These are phyloP conservation scores for Amylostereum areolatum DNA, from an alignment of 1,284 basidiomycete species.

Conservation along the genomic window DNA sequence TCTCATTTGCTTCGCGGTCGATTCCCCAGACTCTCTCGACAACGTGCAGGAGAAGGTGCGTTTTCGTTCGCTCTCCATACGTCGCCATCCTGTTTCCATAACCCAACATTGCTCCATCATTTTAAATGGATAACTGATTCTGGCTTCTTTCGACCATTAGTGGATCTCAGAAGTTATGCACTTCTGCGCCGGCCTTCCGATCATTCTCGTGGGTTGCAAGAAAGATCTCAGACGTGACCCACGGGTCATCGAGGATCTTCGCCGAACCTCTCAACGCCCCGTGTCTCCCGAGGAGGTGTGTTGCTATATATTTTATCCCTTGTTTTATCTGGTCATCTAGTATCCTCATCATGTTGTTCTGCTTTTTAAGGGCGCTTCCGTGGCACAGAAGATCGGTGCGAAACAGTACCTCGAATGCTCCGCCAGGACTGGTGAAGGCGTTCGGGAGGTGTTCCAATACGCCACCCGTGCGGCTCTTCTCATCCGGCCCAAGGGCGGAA, in stretches of 20 bases:
- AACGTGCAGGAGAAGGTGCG: constrained; percentile 78
- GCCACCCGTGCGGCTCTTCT: constrained; percentile 64
- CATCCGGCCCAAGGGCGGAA: constrained; percentile 29
- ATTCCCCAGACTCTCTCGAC: constrained; percentile 72
- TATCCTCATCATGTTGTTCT: constrained; percentile 1
- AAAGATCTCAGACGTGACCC: constrained; percentile 63
- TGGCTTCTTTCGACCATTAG: constrained; percentile 23
- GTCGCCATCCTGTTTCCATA: not conserved
- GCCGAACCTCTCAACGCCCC: constrained; percentile 57
- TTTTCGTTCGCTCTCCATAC: constrained; percentile 6
- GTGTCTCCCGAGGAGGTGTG: constrained; percentile 50
- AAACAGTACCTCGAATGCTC: constrained; percentile 73
- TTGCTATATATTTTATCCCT: constrained; percentile 4
- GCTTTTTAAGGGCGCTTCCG: constrained; percentile 52
- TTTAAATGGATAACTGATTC: constrained; percentile 4
- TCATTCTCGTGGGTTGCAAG: constrained; percentile 77
- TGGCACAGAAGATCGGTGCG: constrained; percentile 71
- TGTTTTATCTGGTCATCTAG: not conserved
- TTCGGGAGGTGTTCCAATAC: constrained; percentile 74
- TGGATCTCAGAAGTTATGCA: constrained; percentile 80
- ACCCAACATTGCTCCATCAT: not conserved
- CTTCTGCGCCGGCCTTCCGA: constrained; percentile 69
- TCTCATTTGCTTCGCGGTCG: constrained; percentile 75
- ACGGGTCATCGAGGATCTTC: constrained; percentile 46
- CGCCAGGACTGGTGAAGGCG: constrained; percentile 67